Evolutionary conservation across 495 filamentous ascomycete genomes (phyloP).

Genomic region (Xanthoparmelia taractica): DNA sequence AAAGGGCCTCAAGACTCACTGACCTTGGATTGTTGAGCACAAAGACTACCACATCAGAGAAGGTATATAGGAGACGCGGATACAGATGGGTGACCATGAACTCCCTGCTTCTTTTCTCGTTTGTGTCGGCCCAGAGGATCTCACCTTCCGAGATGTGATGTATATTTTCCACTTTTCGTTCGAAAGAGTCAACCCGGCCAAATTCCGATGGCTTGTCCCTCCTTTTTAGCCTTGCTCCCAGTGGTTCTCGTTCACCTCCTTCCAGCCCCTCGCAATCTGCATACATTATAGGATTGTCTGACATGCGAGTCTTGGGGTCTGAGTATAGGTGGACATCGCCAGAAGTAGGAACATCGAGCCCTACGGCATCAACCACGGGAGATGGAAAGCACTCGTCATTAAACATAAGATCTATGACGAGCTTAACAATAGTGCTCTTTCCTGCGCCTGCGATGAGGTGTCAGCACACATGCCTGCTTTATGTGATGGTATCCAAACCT

Average conservation of each 20-base stretch:
- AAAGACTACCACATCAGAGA: slow-evolving; percentile 20
- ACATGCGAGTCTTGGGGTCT: slow-evolving; percentile 21
- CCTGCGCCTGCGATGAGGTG: slow-evolving; percentile 32
- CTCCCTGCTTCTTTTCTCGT: slow-evolving; percentile 19
- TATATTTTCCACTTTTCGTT: slow-evolving; percentile 8
- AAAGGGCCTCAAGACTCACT: not conserved
- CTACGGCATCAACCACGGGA: slow-evolving; percentile 15
- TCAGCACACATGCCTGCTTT: slow-evolving; percentile 1
- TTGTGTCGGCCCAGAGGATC: slow-evolving; percentile 15
- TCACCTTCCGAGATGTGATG: slow-evolving; percentile 13
- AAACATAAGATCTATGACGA: slow-evolving; percentile 37
- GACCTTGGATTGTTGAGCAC: slow-evolving; percentile 16
- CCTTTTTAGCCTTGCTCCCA: slow-evolving; percentile 19
- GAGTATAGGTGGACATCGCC: slow-evolving; percentile 32
- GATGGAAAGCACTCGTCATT: slow-evolving; percentile 5
- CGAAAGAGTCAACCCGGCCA: slow-evolving; percentile 7
- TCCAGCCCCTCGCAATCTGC: slow-evolving; percentile 35
- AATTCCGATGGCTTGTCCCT: slow-evolving; percentile 7
- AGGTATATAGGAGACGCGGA: slow-evolving; percentile 41
- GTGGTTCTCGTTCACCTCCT: slow-evolving; percentile 27
- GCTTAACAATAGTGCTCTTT: slow-evolving; percentile 51
- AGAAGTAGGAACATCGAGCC: slow-evolving; percentile 27
- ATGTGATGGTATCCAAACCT: slow-evolving; percentile 26
- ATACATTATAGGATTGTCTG: slow-evolving; percentile 26
- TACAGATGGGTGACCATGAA: slow-evolving; percentile 43